Conservation (phyloP, 2,329 filamentous ascomycete genomes). For the Zymoseptoria ardabiliae region DNA sequence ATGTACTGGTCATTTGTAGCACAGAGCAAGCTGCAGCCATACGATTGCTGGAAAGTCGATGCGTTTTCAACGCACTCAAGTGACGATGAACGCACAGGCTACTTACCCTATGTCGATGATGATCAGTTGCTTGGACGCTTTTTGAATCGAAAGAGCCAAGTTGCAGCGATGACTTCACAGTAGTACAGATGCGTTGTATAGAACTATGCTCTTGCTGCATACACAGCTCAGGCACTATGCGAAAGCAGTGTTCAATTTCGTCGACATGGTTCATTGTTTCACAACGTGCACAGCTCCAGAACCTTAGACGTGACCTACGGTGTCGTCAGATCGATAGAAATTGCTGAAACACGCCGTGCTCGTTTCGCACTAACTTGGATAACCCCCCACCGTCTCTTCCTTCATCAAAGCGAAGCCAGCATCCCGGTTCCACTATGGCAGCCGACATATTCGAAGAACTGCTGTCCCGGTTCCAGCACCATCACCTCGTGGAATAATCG, state of each 20-base stretch:
- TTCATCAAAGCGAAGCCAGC: conserved; percentile 9
- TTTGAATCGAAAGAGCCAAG: not conserved
- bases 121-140: not conserved
- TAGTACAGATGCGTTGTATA: not conserved
- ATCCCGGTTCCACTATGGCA: conserved; percentile 19
- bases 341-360: not conserved
- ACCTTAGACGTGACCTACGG: not conserved
- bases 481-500: conserved; percentile 20
- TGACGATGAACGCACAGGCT: too few species aligned
- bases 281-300: not conserved
- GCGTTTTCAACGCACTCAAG: too few species aligned
- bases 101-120: too few species aligned
- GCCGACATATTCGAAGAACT: conserved; percentile 19
- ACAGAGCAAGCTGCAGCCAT: not conserved
- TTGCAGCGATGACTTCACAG: not conserved
- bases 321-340: not conserved
- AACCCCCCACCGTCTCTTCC: not conserved
- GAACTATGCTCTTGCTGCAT: not conserved
- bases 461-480: conserved; percentile 18
- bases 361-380: not conserved
- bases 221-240: not conserved
- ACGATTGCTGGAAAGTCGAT: too few species aligned
- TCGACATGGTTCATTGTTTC: not conserved
- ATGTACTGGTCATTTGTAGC: not conserved
- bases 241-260: not conserved